phyloP scores from a whole-genome alignment of 1,139 yeast species.

The Geotrichum aggregatum region DNA sequence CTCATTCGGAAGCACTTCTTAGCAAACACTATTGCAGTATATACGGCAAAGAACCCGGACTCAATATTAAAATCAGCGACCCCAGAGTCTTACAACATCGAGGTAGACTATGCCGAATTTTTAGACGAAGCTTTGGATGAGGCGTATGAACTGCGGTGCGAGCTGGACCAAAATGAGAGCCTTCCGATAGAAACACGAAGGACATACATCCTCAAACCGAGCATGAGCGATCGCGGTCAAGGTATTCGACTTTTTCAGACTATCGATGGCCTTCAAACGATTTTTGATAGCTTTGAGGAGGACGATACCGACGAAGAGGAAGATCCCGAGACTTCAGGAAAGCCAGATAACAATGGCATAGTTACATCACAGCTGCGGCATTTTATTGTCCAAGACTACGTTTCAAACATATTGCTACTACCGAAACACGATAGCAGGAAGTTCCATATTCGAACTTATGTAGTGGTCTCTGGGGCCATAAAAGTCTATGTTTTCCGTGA shows the following conservation, averaged over 20 bases:
- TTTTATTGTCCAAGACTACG: slow-evolving; percentile 81
- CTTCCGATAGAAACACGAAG: slow-evolving; percentile 31
- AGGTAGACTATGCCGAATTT: slow-evolving; percentile 95
- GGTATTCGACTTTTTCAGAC: slow-evolving; percentile 82
- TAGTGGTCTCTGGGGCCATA: slow-evolving; percentile 70
- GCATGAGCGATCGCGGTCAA: slow-evolving; percentile 96
- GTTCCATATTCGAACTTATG: slow-evolving; percentile 84
- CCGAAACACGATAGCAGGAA: slow-evolving; percentile 60
- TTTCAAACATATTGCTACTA: slow-evolving; percentile 62
- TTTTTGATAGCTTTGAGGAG: slow-evolving; percentile 82
- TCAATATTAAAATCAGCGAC: slow-evolving; percentile 58
- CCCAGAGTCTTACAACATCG: slow-evolving; percentile 74
- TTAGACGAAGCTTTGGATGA: slow-evolving; percentile 91
- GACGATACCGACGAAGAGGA: slow-evolving; percentile 53
- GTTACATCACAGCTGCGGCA: slow-evolving; percentile 85
- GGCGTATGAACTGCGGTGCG: slow-evolving; percentile 79
- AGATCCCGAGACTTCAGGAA: slow-evolving; percentile 43
- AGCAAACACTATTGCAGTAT: slow-evolving; percentile 72
- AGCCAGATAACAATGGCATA: slow-evolving; percentile 40
- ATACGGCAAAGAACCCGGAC: slow-evolving; percentile 66
- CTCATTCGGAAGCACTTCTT: slow-evolving; percentile 85
- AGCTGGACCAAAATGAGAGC: slow-evolving; percentile 53
- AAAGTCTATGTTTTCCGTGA: slow-evolving; percentile 73
- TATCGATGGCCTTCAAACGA: slow-evolving; percentile 70
- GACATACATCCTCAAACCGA: slow-evolving; percentile 87